Evolutionary conservation across 371 early-diverging fungal species (phyloP).

Genomic region (Mucor mucedo): DNA sequence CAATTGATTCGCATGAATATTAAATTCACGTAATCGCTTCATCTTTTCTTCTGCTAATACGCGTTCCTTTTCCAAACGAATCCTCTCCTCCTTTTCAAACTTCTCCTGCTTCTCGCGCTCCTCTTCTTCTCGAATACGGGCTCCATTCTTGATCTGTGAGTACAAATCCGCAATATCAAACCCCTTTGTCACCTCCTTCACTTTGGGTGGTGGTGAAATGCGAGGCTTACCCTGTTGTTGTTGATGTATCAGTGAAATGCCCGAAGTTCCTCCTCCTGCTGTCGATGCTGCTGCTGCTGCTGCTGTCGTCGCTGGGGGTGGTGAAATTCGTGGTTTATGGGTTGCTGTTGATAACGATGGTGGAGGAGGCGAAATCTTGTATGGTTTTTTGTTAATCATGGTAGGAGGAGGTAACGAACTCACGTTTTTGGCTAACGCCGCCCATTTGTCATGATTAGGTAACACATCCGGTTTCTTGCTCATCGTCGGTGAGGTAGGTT

Average conservation of each 20-base stretch:
- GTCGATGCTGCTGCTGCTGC: too few relatives aligned
- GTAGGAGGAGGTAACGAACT: conserved; percentile 3
- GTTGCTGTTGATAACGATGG: neutral
- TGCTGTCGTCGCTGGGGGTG: neutral
- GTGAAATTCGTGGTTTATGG: neutral
- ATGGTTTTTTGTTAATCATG: neutral
- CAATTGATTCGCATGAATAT: conserved; percentile 12
- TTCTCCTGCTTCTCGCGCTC: conserved; percentile 30
- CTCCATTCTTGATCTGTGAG: conserved; percentile 38
- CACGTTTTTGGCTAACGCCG: conserved; percentile 31
- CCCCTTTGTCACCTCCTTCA: conserved; percentile 12
- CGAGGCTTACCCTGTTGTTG: neutral
- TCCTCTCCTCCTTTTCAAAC: conserved; percentile 21
- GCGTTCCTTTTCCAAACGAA: conserved; percentile 25
- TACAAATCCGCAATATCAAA: conserved; percentile 37
- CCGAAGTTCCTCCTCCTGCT: too few relatives aligned
- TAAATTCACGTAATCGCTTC: conserved; percentile 23
- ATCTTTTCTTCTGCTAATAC: conserved; percentile 15
- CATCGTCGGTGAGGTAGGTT: conserved; percentile 11
- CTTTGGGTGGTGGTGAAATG: conserved; percentile 5
- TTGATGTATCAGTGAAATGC: too few relatives aligned
- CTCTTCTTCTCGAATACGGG: conserved; percentile 37
- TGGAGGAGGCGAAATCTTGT: neutral
- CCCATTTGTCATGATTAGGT: conserved; percentile 43
- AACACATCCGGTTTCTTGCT: conserved; percentile 14